Evolutionary conservation across 2,329 filamentous ascomycete genomes (phyloP).

Genomic region (Peltaster fructicola): DNA sequence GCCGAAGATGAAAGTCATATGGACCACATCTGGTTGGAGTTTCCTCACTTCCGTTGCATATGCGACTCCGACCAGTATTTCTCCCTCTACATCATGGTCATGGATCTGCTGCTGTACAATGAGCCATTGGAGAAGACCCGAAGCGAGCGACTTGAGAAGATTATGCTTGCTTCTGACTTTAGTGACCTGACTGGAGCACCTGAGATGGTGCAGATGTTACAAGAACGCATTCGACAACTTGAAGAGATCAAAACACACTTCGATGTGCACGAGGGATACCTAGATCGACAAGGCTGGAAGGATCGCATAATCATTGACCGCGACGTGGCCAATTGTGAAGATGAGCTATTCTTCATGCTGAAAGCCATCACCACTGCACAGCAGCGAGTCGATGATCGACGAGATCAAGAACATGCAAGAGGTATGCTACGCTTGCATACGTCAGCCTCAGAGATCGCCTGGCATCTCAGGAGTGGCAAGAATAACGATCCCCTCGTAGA

Average conservation of each 20-base stretch:
- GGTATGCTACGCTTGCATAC: constrained; percentile 84
- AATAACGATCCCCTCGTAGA: constrained; percentile 70
- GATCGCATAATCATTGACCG: constrained; percentile 78
- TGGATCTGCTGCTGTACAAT: constrained; percentile 88
- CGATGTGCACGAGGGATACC: constrained; percentile 71
- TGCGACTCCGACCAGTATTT: constrained; percentile 98
- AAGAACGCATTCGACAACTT: constrained; percentile 81
- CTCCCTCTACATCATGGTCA: constrained; percentile 91
- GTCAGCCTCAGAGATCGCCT: constrained; percentile 86
- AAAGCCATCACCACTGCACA: constrained; percentile 97
- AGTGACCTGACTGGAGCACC: constrained; percentile 88
- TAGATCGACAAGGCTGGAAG: constrained; percentile 82
- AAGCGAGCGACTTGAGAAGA: constrained; percentile 87
- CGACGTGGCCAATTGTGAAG: constrained; percentile 75
- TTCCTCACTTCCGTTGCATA: constrained; percentile 81
- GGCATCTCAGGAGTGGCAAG: constrained; percentile 81
- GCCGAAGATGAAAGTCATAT: constrained; percentile 49
- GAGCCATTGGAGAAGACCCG: constrained; percentile 96
- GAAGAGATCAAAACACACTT: constrained; percentile 96
- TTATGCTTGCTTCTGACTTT: constrained; percentile 96
- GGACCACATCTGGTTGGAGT: constrained; percentile 93
- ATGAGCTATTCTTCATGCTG: constrained; percentile 99
- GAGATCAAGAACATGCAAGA: constrained; percentile 46
- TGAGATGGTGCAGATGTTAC: constrained; percentile 77
- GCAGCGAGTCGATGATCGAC: constrained; percentile 58